phyloP scores from a whole-genome alignment of 768 basidiomycete genomes.

The Lactarius psammicola region DNA sequence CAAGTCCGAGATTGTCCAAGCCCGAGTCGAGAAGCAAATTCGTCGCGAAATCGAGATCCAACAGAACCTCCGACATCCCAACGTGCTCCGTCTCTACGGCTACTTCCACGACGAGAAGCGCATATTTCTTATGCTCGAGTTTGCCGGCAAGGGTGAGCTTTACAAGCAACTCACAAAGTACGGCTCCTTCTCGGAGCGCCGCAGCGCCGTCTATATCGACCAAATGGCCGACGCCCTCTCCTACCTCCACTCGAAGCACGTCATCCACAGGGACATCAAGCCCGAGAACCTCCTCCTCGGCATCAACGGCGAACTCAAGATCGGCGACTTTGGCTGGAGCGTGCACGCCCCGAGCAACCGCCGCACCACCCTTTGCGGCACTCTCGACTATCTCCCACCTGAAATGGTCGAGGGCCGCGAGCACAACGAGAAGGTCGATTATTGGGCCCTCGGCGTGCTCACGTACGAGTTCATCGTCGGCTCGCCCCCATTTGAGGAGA shows the following conservation, averaged over 20 bases:
- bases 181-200: constrained; percentile 84
- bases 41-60: constrained; percentile 98
- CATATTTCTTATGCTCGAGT: constrained; percentile 98
- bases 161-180: constrained; percentile 92
- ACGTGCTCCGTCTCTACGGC: constrained; percentile 91
- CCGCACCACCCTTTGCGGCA: constrained; percentile 90
- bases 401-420: constrained; percentile 96
- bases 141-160: constrained; percentile 94
- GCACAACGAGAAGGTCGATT: constrained; percentile 88
- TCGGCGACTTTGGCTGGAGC: constrained; percentile 98
- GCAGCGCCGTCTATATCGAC: constrained; percentile 87
- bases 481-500: constrained; percentile 82
- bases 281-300: constrained; percentile 95
- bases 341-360: constrained; percentile 93
- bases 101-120: constrained; percentile 98
- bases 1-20: constrained; percentile 92
- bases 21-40: constrained; percentile 94
- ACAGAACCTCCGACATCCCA: constrained; percentile 91
- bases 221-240: constrained; percentile 96
- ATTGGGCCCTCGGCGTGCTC: constrained; percentile 97
- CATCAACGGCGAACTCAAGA: constrained; percentile 95
- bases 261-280: constrained; percentile 99
- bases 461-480: constrained; percentile 94
- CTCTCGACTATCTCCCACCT: constrained; percentile 93
- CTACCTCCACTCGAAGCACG: constrained; percentile 93